Conservation (phyloP, 192 early-diverging fungal genomes). For the Thoreauomyces humboldtii region DNA sequence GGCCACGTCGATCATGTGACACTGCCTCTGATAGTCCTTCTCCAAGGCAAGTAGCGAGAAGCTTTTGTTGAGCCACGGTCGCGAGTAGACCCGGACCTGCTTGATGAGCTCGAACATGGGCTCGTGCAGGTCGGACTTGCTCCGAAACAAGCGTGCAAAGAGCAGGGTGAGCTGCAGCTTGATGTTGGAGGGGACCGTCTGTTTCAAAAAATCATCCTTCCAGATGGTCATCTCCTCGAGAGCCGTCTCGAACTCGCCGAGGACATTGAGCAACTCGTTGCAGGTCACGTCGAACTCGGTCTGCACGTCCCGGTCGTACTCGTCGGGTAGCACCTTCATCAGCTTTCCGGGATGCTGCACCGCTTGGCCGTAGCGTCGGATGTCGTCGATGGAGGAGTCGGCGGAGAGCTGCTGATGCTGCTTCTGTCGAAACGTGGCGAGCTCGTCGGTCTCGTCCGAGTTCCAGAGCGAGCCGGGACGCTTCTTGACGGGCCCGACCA, state of each 20-base stretch:
- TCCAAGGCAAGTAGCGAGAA: conserved; percentile 46
- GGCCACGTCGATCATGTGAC: conserved; percentile 49
- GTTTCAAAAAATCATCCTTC: conserved; percentile 54
- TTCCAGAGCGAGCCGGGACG: not conserved
- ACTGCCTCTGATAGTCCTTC: conserved; percentile 50
- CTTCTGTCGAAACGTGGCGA: not conserved
- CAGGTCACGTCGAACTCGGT: conserved; percentile 45
- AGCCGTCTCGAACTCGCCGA: conserved; percentile 49
- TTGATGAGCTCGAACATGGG: conserved; percentile 57
- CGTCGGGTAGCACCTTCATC: conserved; percentile 19
- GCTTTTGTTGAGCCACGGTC: conserved; percentile 45
- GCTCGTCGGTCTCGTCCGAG: conserved; percentile 5
- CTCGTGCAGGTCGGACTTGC: conserved; percentile 57
- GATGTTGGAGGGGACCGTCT: conserved; percentile 42
- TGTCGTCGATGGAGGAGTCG: conserved; percentile 24
- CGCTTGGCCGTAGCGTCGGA: conserved; percentile 2
- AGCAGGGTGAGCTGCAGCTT: conserved; percentile 53
- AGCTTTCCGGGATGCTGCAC: conserved; percentile 23
- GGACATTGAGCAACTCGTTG: conserved; percentile 39
- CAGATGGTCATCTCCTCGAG: conserved; percentile 55
- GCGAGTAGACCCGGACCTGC: conserved; percentile 48
- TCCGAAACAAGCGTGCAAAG: conserved; percentile 49
- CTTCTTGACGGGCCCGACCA: not conserved
- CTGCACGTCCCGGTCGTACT: conserved; percentile 29
- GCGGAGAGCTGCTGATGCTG: conserved; percentile 5